These are phyloP conservation scores for Cymbomonas tetramitiformis DNA, from an alignment of 139 green algal species.

Conservation along the genomic window DNA sequence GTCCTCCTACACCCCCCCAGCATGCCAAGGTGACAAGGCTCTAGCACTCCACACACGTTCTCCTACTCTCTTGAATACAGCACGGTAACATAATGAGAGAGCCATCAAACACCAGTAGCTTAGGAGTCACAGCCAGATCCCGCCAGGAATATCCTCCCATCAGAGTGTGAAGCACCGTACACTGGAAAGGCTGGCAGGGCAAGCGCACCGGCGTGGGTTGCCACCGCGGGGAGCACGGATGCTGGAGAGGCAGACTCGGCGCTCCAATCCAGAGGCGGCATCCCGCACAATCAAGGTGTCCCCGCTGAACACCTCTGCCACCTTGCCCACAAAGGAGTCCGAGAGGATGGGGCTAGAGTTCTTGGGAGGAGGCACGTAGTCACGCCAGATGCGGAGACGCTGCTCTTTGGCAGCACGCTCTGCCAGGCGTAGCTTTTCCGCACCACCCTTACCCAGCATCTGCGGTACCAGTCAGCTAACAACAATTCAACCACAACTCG, in stretches of 20 bases:
- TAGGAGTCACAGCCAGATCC: too few relatives aligned
- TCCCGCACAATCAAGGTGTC: constrained; percentile 77
- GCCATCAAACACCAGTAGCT: too few relatives aligned
- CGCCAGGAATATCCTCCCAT: too few relatives aligned
- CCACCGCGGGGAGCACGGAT: constrained; percentile 63
- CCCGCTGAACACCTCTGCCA: constrained; percentile 76
- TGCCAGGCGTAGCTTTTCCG: constrained; percentile 50
- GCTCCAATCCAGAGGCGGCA: constrained; percentile 42
- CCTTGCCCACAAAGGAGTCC: constrained; percentile 38
- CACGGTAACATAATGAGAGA: too few relatives aligned
- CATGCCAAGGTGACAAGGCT: too few relatives aligned
- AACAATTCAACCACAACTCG: too few relatives aligned
- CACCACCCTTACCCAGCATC: constrained; percentile 37
- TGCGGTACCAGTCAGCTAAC: too few relatives aligned
- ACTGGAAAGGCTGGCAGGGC: too few relatives aligned
- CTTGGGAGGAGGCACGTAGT: constrained; percentile 50
- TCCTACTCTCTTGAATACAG: too few relatives aligned
- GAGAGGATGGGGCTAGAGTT: constrained; percentile 24
- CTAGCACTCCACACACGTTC: too few relatives aligned
- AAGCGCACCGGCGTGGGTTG: constrained; percentile 32
- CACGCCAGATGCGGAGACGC: constrained; percentile 54
- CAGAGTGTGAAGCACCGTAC: too few relatives aligned
- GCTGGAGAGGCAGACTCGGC: constrained; percentile 63
- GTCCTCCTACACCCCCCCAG: too few relatives aligned
- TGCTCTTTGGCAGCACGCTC: constrained; percentile 66